Conservation (phyloP, 139 green algal genomes). For the Bryopsis sp. region DNA sequence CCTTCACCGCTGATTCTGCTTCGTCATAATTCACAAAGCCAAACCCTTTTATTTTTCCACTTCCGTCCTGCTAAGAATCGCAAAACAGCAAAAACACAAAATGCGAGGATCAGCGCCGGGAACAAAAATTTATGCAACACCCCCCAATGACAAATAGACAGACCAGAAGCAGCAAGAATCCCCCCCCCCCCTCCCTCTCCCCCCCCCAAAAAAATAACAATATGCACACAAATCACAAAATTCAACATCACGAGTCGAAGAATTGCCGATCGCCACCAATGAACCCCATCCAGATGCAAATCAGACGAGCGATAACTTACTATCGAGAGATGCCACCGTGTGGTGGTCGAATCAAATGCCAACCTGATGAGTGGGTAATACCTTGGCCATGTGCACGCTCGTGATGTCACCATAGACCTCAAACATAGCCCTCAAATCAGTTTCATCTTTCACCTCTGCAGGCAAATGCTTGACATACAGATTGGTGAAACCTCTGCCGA, state of each 20-base stretch:
- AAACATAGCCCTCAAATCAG: background rate
- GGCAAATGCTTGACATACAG: constrained; percentile 90
- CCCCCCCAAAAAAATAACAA: background rate
- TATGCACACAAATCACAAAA: background rate
- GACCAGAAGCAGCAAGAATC: no score
- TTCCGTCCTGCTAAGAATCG: background rate
- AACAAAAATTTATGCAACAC: background rate
- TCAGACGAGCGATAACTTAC: background rate
- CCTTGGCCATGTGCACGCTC: constrained; percentile 2
- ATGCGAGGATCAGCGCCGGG: background rate
- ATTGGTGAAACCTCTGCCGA: constrained; percentile 64
- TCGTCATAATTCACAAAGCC: constrained; percentile 88
- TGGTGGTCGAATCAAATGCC: background rate
- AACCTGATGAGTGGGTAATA: no score
- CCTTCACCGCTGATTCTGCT: constrained; percentile 50
- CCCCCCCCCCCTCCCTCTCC: no score
- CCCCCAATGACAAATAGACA: no score
- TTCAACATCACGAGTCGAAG: background rate
- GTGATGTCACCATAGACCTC: background rate
- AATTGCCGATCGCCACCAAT: background rate
- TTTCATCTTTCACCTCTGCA: constrained; percentile 49
- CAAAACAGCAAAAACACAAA: background rate
- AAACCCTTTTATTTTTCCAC: constrained; percentile 68
- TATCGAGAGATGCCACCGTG: constrained; percentile 1
- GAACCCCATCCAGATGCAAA: background rate